Evolutionary conservation across 345 rosid genomes (phyloP).

Genomic region (Eucalyptus regnans): DNA sequence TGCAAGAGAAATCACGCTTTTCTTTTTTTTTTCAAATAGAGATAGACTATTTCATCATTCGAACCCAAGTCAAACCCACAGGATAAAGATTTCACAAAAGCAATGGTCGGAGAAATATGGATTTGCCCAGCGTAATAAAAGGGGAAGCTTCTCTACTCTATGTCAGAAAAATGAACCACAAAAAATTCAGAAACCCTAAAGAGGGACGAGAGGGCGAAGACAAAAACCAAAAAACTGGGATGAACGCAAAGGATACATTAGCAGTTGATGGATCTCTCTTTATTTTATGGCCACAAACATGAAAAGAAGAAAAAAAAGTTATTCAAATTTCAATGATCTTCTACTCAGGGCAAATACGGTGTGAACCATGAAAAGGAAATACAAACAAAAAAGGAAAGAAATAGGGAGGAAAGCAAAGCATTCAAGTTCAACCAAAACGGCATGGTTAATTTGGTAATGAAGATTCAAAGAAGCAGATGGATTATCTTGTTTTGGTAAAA

Average conservation of each 20-base stretch:
- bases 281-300: neutral
- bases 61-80: too few species aligned
- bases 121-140: neutral
- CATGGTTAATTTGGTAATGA: neutral
- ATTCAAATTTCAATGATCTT: neutral
- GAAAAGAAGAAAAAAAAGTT: too few species aligned
- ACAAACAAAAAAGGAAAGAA: neutral
- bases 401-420: neutral
- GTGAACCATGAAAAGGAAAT: neutral
- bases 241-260: neutral
- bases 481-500: neutral
- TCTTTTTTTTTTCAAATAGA: too few species aligned
- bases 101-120: neutral
- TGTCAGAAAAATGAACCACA: neutral
- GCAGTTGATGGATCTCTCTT: neutral
- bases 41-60: too few species aligned
- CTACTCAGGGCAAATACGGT: neutral
- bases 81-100: too few species aligned
- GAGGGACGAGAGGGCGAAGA: too few species aligned
- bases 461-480: neutral
- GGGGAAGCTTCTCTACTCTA: neutral
- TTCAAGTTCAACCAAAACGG: neutral
- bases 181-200: neutral
- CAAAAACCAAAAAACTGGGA: neutral
- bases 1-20: too few species aligned